Evolutionary conservation across 495 filamentous ascomycete genomes (phyloP).

Genomic region (Apodospora peruviana): DNA sequence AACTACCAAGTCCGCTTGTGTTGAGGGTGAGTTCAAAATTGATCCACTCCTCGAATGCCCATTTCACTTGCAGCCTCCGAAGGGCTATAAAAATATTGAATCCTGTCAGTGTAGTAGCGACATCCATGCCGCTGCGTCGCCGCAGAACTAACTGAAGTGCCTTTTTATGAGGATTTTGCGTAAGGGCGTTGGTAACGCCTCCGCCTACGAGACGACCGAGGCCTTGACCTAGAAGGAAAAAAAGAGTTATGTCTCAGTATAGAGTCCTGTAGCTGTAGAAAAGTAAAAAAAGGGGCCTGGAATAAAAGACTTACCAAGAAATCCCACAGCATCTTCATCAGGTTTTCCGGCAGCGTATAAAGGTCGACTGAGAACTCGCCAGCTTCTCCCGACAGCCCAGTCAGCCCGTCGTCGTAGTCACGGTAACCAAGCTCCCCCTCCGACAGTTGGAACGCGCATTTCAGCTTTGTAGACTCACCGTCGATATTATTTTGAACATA

Average conservation of each 20-base stretch:
- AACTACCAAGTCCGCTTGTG: too few species aligned
- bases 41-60: too few species aligned
- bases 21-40: too few species aligned
- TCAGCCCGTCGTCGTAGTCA: too few species aligned
- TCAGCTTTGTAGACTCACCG: too few species aligned
- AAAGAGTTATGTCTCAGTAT: not conserved
- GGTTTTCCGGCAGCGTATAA: constrained; percentile 81
- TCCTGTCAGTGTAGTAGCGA: too few species aligned
- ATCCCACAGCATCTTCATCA: constrained; percentile 91
- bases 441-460: too few species aligned
- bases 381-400: constrained; percentile 56
- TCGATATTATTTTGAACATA: constrained; percentile 98
- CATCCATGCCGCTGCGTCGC: too few species aligned
- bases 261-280: not conserved
- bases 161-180: not conserved
- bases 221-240: constrained; percentile 15
- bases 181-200: not conserved
- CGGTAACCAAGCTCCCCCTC: too few species aligned
- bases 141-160: too few species aligned
- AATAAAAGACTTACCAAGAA: constrained; percentile 43
- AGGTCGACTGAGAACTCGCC: constrained; percentile 99
- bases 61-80: too few species aligned
- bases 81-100: too few species aligned
- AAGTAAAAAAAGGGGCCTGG: not conserved
- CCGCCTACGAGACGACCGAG: constrained; percentile 14